phyloP scores from a whole-genome alignment of 140 eudicot genomes.

The Eryngium alpinum region DNA sequence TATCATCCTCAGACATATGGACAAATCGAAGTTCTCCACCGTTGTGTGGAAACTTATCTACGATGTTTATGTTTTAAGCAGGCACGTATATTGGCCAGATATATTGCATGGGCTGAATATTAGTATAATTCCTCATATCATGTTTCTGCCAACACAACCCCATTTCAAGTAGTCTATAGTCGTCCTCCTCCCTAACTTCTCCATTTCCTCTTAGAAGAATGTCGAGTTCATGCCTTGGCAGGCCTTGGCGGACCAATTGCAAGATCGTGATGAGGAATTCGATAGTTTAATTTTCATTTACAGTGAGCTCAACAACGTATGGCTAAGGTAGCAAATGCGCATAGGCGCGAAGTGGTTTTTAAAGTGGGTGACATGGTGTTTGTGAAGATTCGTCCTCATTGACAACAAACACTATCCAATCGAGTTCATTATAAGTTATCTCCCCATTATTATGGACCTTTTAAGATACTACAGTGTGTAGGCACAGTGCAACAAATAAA shows the following conservation, averaged over 20 bases:
- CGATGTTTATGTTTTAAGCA: background rate
- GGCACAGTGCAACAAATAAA: too few species aligned
- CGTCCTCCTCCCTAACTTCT: background rate
- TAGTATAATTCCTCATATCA: background rate
- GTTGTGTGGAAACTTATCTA: background rate
- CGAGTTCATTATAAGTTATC: background rate
- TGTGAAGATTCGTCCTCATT: background rate
- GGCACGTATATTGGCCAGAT: background rate
- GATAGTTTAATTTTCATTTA: background rate
- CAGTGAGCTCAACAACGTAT: background rate
- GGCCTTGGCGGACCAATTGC: background rate
- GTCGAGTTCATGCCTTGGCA: conserved; percentile 1
- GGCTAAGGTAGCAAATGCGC: background rate
- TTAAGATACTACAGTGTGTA: background rate
- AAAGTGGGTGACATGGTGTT: background rate
- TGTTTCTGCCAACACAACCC: conserved; percentile 5
- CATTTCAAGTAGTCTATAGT: background rate
- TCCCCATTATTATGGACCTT: background rate
- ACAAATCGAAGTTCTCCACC: background rate
- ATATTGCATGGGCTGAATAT: background rate
- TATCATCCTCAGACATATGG: background rate
- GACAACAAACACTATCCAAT: background rate
- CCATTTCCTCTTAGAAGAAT: background rate
- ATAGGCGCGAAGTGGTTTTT: background rate
- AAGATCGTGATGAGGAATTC: background rate